phyloP scores from a whole-genome alignment of 768 basidiomycete genomes.

The Mycena galopus region DNA sequence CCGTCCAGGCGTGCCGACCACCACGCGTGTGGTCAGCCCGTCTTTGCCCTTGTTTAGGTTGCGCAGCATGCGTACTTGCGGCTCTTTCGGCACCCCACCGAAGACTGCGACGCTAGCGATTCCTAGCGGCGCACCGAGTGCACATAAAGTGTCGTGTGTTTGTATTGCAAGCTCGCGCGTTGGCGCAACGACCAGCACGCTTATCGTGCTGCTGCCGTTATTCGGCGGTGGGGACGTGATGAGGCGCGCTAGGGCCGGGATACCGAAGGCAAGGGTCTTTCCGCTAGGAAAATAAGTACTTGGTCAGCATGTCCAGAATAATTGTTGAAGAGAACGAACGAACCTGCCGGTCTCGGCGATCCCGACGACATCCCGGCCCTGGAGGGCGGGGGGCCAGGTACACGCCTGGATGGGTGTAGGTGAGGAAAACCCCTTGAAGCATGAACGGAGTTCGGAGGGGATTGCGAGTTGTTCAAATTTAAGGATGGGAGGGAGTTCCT shows the following conservation, averaged over 20 bases:
- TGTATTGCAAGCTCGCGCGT: conserved; percentile 97
- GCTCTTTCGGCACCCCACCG: conserved; percentile 93
- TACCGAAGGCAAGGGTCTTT: conserved; percentile 96
- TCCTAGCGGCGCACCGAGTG: conserved; percentile 79
- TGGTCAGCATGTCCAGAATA: neutral
- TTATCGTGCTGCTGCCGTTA: conserved; percentile 56
- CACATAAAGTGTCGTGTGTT: conserved; percentile 86
- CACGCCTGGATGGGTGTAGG: conserved; percentile 98
- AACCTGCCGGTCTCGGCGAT: conserved; percentile 96
- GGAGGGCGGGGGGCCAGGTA: conserved; percentile 90
- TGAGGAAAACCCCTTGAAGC: conserved; percentile 80
- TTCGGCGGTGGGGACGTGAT: conserved; percentile 53
- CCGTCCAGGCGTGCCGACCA: conserved; percentile 96
- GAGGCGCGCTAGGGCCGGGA: conserved; percentile 86
- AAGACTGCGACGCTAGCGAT: conserved; percentile 90
- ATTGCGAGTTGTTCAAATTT: conserved; percentile 82
- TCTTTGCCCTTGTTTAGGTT: conserved; percentile 64
- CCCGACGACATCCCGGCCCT: conserved; percentile 90
- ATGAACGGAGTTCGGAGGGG: conserved; percentile 68
- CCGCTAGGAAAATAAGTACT: conserved; percentile 64
- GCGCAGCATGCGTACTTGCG: conserved; percentile 79
- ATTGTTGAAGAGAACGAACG: conserved; percentile 25
- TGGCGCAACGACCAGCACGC: conserved; percentile 88
- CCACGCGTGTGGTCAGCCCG: conserved; percentile 72
- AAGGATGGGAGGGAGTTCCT: conserved; percentile 72